Percentiles rank a stretch among this genome's conserved stretches.
Conservation (phyloP, 495 filamentous ascomycete species). For the Penicillium manginii region DNA sequence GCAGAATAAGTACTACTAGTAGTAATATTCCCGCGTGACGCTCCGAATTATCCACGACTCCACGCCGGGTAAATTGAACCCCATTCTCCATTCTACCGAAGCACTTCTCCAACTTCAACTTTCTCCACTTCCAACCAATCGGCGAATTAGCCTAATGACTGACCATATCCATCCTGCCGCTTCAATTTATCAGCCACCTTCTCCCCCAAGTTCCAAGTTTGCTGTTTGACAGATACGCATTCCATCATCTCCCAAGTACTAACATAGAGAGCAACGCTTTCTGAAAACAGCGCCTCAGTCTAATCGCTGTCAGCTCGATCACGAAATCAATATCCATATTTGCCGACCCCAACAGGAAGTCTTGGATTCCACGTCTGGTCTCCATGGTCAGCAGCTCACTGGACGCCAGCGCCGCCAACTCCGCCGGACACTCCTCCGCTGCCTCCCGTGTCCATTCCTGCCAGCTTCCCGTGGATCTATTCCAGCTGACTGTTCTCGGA, state of each 20-base stretch:
- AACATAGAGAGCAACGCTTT: background rate
- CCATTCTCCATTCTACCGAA: constrained; percentile 1
- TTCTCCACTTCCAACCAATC: background rate
- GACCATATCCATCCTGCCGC: background rate
- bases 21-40: background rate
- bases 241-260: background rate
- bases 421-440: background rate
- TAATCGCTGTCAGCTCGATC: background rate
- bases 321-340: background rate
- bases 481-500: background rate
- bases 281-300: background rate
- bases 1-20: too few species aligned
- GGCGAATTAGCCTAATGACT: background rate
- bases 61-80: background rate
- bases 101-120: background rate
- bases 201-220: too few species aligned
- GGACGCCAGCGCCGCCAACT: background rate
- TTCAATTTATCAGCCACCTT: background rate
- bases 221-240: background rate
- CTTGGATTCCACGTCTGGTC: background rate
- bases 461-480: background rate
- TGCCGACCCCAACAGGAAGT: background rate
- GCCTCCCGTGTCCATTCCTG: background rate
- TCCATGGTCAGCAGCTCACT: background rate
- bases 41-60: background rate